Conservation (phyloP, 768 basidiomycete genomes). For the Podaxis pistillaris region DNA sequence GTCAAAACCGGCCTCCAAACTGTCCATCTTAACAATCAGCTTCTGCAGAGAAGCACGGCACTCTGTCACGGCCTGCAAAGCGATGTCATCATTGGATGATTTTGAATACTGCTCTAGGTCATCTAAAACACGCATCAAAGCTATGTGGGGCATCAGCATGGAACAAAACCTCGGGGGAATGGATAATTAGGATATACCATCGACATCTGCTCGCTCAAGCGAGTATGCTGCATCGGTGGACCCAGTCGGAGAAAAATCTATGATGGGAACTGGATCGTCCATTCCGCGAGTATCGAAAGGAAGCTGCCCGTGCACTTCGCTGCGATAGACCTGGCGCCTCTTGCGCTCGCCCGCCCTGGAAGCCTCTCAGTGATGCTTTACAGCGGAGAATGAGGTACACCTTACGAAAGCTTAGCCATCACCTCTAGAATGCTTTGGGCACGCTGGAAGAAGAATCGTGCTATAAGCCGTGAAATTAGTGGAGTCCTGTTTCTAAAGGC, state of each 20-base stretch:
- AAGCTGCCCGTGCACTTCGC: conserved; percentile 80
- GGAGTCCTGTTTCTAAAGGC: neutral
- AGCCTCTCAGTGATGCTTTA: neutral
- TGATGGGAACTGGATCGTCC: conserved; percentile 74
- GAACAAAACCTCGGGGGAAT: neutral
- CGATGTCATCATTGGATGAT: conserved; percentile 40
- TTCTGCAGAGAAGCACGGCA: conserved; percentile 64
- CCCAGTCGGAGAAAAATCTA: conserved; percentile 78
- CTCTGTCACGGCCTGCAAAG: conserved; percentile 58
- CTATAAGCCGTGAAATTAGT: conserved; percentile 32
- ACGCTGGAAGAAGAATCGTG: conserved; percentile 77
- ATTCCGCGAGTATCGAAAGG: conserved; percentile 84
- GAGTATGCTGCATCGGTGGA: conserved; percentile 61
- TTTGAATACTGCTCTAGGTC: conserved; percentile 62
- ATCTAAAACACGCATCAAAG: conserved; percentile 57
- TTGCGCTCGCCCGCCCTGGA: conserved; percentile 73
- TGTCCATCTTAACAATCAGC: conserved; percentile 75
- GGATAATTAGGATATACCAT: conserved; percentile 43
- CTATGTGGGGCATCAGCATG: conserved; percentile 32
- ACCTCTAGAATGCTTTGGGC: conserved; percentile 81
- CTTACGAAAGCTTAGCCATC: conserved; percentile 85
- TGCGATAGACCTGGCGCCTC: conserved; percentile 80
- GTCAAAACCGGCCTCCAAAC: conserved; percentile 78
- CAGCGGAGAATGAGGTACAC: conserved; percentile 16
- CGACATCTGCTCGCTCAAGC: conserved; percentile 70